phyloP scores from a whole-genome alignment of 2,329 filamentous ascomycete species.

The Botrytis aclada region DNA sequence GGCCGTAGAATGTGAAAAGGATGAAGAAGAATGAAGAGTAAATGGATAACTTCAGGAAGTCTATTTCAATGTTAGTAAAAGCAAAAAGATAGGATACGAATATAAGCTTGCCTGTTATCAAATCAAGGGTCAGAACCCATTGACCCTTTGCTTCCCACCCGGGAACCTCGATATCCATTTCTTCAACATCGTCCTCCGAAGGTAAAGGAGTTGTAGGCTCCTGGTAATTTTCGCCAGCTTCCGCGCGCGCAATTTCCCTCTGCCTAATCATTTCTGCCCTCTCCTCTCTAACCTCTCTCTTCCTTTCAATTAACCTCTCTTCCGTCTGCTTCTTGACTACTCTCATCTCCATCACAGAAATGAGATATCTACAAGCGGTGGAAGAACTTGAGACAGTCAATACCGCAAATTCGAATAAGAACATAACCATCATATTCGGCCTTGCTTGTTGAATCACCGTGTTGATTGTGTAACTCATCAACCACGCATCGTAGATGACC shows the following conservation, averaged over 20 bases:
- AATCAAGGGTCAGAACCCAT: constrained; percentile 84
- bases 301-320: constrained; percentile 64
- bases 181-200: constrained; percentile 74
- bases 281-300: constrained; percentile 62
- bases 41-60: constrained; percentile 86
- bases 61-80: constrained; percentile 43
- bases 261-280: constrained; percentile 48
- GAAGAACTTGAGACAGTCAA: constrained; percentile 76
- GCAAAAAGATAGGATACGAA: background rate
- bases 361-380: constrained; percentile 72
- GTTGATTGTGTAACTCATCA: constrained; percentile 77
- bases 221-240: constrained; percentile 28
- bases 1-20: constrained; percentile 86
- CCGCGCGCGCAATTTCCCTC: constrained; percentile 39
- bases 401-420: constrained; percentile 94
- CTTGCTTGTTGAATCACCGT: constrained; percentile 82
- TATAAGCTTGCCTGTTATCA: constrained; percentile 64
- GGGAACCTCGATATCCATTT: constrained; percentile 90
- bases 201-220: constrained; percentile 48
- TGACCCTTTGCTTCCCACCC: constrained; percentile 97
- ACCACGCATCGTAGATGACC: constrained; percentile 72
- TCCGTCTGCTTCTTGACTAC: constrained; percentile 73
- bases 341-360: constrained; percentile 73
- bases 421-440: constrained; percentile 99
- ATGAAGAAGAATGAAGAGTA: constrained; percentile 93